These are phyloP conservation scores for Tagetes patula DNA, from an alignment of 129 eudicot species.

Conservation along the genomic window DNA sequence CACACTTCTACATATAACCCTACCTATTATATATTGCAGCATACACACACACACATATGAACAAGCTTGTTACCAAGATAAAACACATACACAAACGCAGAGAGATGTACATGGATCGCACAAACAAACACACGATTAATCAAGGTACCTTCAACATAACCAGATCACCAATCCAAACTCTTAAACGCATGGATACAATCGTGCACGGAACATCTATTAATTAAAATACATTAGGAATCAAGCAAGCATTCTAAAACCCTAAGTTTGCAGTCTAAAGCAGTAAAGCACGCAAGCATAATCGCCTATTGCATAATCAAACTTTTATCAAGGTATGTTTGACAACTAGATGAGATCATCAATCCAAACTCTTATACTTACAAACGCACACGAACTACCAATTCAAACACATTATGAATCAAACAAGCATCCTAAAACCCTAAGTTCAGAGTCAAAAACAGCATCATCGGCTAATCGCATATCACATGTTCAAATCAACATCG, in stretches of 20 bases:
- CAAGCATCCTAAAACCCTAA: background rate
- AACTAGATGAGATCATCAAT: slow-evolving; percentile 8
- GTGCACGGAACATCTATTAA: slow-evolving; percentile 14
- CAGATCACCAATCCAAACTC: slow-evolving; percentile 5
- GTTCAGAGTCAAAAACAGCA: background rate
- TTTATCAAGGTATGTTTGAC: background rate
- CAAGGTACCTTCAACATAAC: background rate
- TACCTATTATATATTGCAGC: background rate
- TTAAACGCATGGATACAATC: background rate
- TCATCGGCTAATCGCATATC: too few species aligned
- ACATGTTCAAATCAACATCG: background rate
- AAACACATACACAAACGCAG: background rate
- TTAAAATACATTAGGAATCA: background rate
- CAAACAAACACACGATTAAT: background rate
- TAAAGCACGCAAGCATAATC: too few species aligned
- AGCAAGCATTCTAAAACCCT: slow-evolving; percentile 5
- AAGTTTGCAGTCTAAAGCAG: background rate
- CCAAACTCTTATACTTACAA: background rate
- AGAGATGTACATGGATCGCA: background rate
- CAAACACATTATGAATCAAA: background rate
- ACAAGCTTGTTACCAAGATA: background rate
- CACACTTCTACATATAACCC: background rate
- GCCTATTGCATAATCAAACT: too few species aligned
- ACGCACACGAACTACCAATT: slow-evolving; percentile 8
- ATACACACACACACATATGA: background rate